Percentiles rank a stretch among this genome's conserved stretches.
These are phyloP conservation scores for Huntiella omanensis DNA, from an alignment of 2,329 filamentous ascomycete species.

Conservation along the genomic window DNA sequence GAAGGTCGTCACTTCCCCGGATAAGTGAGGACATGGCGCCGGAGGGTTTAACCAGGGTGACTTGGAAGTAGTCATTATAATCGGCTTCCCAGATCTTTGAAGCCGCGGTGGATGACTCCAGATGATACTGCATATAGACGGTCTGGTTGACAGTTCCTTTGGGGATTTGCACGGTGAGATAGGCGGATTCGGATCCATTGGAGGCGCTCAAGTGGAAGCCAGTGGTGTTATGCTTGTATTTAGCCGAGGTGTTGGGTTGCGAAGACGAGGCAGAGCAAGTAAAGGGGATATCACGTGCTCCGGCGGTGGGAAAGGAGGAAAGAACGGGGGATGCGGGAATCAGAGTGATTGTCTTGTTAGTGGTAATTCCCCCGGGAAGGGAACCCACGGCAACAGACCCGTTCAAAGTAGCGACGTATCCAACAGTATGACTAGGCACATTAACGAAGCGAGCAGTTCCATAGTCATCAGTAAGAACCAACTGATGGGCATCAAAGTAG, in stretches of 20 bases:
- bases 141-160: background rate
- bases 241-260: too few relatives aligned
- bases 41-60: slow-evolving; percentile 2
- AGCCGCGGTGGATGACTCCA: slow-evolving; percentile 2
- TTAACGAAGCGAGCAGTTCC: slow-evolving; percentile 5
- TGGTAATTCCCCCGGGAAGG: slow-evolving; percentile 4
- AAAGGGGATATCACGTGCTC: too few relatives aligned
- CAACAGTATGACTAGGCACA: slow-evolving; percentile 6
- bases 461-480: background rate
- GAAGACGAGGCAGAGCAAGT: too few relatives aligned
- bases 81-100: background rate
- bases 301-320: too few relatives aligned
- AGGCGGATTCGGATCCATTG: too few relatives aligned
- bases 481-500: slow-evolving; percentile 4
- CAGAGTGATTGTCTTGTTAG: too few relatives aligned
- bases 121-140: slow-evolving; percentile 5
- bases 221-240: too few relatives aligned
- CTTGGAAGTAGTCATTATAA: slow-evolving; percentile 7
- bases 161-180: too few relatives aligned
- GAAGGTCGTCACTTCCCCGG: slow-evolving; percentile 3
- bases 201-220: too few relatives aligned
- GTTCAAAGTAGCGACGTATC: slow-evolving; percentile 4
- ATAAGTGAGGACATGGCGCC: background rate
- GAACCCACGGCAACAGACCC: slow-evolving; percentile 3
- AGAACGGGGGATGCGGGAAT: too few relatives aligned